Base-by-base conservation (phyloP, 1,284 basidiomycete genomes). In the Ganoderma resinaceum region DNA sequence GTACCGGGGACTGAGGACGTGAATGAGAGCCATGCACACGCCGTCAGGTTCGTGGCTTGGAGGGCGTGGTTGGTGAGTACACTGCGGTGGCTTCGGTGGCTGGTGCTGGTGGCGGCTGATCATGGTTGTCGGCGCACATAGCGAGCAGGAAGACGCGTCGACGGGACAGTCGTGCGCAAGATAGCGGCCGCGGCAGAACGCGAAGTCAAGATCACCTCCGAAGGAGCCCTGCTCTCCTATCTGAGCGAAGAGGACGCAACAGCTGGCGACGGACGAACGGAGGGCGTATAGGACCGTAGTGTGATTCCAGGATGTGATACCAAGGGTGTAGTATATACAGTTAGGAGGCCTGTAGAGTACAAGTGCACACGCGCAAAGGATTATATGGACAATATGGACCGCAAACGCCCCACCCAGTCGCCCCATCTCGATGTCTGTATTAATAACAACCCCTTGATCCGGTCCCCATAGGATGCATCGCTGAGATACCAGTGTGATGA, bases 11-110 rank as follows among this genome's bases (percentile, higher is more conserved):
- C 37, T 1, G 31, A 53, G 37, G 59, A 42, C 1, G 29, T 12
- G 2, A 31, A n/a, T 3, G 52, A 16, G 52, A 9, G 38, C 3
- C 14, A 11, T 37, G 40, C 29, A 18, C 62, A 66, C 23, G 68
- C 68, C 0, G 58, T 65, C 6, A 57, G 66, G 5, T 66, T 67
- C 33, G 5, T 63, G n/a, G 67, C 67, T 11, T 72, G 69, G 67
- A 38, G 40, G 49, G n/a, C 37, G n/a, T 68, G 69, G 62, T 53
- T 43, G 67, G 71, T 70, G 38, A 26, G 71, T 65, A 35, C 33
- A 8, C 33, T 29, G 8, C 3, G 0, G 1, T 49, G 16, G 11
- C n/a, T 62, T 43, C 18, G 11, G n/a, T 26, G 14, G 11, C n/a
- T 38, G 3, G 33, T 33, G 29, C 52, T 20, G 11, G 20, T n/a